A percentile compares a stretch with the other conserved stretches of the same genome.
Conservation (phyloP, 371 early-diverging fungal genomes). For the Circinella umbellata region DNA sequence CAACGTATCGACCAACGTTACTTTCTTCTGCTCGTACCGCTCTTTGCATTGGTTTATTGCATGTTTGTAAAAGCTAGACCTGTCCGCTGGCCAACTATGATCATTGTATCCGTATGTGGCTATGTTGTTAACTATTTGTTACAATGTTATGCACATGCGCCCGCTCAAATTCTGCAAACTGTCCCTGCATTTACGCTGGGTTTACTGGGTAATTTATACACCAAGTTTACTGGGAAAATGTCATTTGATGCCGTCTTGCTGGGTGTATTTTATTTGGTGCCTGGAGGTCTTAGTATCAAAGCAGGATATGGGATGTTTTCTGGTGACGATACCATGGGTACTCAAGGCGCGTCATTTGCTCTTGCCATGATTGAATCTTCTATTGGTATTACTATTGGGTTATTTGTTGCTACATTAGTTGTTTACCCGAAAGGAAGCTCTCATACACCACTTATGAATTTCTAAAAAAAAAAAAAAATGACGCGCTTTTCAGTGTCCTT, state of each 20-base stretch:
- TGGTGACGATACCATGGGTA: constrained; percentile 36
- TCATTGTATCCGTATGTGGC: constrained; percentile 38
- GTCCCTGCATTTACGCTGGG: constrained; percentile 63
- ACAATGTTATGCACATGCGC: constrained; percentile 50
- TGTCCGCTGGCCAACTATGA: constrained; percentile 46
- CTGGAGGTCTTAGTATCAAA: constrained; percentile 60
- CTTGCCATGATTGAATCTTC: constrained; percentile 50
- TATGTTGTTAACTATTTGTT: constrained; percentile 43
- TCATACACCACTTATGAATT: constrained; percentile 65
- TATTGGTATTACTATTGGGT: constrained; percentile 60
- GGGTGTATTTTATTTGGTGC: constrained; percentile 60
- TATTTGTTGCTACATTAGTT: constrained; percentile 60
- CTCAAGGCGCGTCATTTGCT: constrained; percentile 48
- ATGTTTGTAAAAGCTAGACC: constrained; percentile 46
- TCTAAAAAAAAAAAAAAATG: constrained; percentile 11
- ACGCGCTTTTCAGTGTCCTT: too few species aligned
- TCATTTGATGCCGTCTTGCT: constrained; percentile 61
- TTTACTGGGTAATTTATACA: constrained; percentile 56
- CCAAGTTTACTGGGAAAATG: constrained; percentile 57
- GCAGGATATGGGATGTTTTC: constrained; percentile 53
- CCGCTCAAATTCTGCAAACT: constrained; percentile 47
- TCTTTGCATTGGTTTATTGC: constrained; percentile 51
- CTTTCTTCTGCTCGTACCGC: constrained; percentile 42
- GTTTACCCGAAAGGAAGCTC: constrained; percentile 62
- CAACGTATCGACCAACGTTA: constrained; percentile 30